A percentile compares a stretch with the other conserved stretches of the same genome.
phyloP scores from a whole-genome alignment of 78 protist species.

The Tieghemostelium lacteum region DNA sequence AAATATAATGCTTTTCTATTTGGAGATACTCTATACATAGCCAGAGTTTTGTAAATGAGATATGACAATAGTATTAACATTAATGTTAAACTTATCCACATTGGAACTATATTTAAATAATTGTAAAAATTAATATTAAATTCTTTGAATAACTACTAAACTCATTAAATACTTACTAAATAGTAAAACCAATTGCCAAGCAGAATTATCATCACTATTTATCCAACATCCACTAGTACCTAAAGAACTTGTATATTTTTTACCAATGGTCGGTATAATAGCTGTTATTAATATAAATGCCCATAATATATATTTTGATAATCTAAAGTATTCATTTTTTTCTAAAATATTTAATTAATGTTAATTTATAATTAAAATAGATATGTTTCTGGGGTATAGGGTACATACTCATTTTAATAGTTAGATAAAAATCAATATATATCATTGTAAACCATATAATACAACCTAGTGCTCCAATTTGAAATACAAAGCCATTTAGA shows the following conservation, averaged over 20 bases:
- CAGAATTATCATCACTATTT: neutral
- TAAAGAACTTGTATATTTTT: neutral
- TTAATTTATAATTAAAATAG: too few species aligned
- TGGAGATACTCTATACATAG: too few species aligned
- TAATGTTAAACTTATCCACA: neutral
- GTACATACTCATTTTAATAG: slow-evolving; percentile 1
- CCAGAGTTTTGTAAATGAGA: too few species aligned
- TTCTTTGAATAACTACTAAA: too few species aligned
- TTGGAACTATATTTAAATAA: slow-evolving; percentile 1
- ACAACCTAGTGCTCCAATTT: neutral
- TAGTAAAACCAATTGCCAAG: slow-evolving; percentile 41
- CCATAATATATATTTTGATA: slow-evolving; percentile 5
- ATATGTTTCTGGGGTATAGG: too few species aligned
- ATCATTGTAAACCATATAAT: slow-evolving; percentile 11
- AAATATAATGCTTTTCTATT: too few species aligned
- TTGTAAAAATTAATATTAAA: neutral
- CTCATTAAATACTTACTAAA: neutral
- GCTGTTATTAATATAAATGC: neutral
- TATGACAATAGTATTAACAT: too few species aligned
- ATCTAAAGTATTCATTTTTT: neutral
- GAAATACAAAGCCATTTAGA: slow-evolving; percentile 14
- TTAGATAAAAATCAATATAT: slow-evolving; percentile 19
- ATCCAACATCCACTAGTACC: slow-evolving; percentile 47
- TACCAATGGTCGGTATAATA: slow-evolving; percentile 4
- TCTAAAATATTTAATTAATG: too few species aligned